Base-by-base conservation (phyloP, 2,329 filamentous ascomycete genomes). In the Cladosporium sp. region DNA sequence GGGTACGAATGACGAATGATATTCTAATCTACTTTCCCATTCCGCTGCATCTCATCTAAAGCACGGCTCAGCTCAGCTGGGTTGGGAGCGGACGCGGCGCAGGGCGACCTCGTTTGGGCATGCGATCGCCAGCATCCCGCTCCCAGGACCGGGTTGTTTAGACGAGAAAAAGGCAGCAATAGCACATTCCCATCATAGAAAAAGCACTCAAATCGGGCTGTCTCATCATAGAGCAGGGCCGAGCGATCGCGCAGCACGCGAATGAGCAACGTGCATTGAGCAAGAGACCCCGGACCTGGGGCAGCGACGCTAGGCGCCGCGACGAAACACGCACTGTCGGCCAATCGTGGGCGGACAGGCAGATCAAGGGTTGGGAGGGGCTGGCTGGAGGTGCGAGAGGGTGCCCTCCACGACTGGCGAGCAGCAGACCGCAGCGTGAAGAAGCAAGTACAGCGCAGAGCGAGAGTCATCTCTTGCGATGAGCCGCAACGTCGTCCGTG, bases 311-410 rank as follows among this genome's bases (percentile, higher is more conserved):
- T 56, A 56, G 36, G 28, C 42, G 19, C 19, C 36, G 54, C 54
- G 54, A 56, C 54, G 54, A 56, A 56, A 56, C 54, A 56, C 30
- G 20, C 54, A 43, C 28, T 15, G n/a, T 17, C 40, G 51, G 14
- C 51, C 54, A 56, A 56, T 56, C n/a, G 54, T 49, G 42, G 39
- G 8, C 47, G 28, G 30, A 39, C 28, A 19, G 51, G 34, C 34
- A 36, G 54, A 45, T 45, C 54, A 39, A 38, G 54, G 42, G 42
- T 42, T 36, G 30, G 34, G 54, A 39, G 51, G 51, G n/a, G 39
- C 12, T 14, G 38, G 51, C 37, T 19, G 30, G 38, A 19, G 20
- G 20, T 42, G 51, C n/a, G 37, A 20, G 34, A 38, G 34, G 25
- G 38, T 36, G 38, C 11, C 20, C 37, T 54, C 28, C 30, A 34